Conservation (phyloP, 805 yeast species). For the Candida ipomoeae region DNA sequence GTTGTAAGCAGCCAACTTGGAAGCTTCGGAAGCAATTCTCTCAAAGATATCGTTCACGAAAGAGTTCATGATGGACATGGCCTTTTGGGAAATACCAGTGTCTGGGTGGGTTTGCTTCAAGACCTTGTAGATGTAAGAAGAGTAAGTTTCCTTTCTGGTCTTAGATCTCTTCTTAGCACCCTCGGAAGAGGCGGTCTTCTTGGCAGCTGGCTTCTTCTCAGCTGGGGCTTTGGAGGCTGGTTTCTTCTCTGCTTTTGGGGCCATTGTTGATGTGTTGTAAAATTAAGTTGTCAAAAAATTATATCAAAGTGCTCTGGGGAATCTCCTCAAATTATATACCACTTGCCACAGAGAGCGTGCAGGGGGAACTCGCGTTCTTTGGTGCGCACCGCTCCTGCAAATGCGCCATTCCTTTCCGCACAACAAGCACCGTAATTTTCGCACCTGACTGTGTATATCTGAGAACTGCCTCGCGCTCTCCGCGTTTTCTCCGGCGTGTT, state of each 20-base stretch:
- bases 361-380: conserved; percentile 17
- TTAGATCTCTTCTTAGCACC: conserved; percentile 34
- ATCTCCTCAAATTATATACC: conserved; percentile 18
- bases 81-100: conserved; percentile 38
- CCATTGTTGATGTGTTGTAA: conserved; percentile 22
- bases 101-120: conserved; percentile 39
- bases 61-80: conserved; percentile 39
- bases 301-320: conserved; percentile 10
- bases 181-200: conserved; percentile 29
- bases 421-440: conserved; percentile 8
- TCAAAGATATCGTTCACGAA: conserved; percentile 36
- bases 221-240: conserved; percentile 39
- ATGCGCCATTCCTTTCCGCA: conserved; percentile 6
- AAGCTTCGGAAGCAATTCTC: conserved; percentile 36
- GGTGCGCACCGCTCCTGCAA: conserved; percentile 15
- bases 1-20: conserved; percentile 39
- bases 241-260: conserved; percentile 38
- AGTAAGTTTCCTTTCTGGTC: conserved; percentile 38
- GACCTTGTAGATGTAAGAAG: conserved; percentile 37
- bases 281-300: conserved; percentile 17
- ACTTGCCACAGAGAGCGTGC: conserved; percentile 19
- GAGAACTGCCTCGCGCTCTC: conserved; percentile 12
- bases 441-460: conserved; percentile 14
- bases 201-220: conserved; percentile 39
- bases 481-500: conserved; percentile 2